Base-by-base conservation (phyloP, 2,329 filamentous ascomycete genomes). In the Trichoderma citrinoviride region DNA sequence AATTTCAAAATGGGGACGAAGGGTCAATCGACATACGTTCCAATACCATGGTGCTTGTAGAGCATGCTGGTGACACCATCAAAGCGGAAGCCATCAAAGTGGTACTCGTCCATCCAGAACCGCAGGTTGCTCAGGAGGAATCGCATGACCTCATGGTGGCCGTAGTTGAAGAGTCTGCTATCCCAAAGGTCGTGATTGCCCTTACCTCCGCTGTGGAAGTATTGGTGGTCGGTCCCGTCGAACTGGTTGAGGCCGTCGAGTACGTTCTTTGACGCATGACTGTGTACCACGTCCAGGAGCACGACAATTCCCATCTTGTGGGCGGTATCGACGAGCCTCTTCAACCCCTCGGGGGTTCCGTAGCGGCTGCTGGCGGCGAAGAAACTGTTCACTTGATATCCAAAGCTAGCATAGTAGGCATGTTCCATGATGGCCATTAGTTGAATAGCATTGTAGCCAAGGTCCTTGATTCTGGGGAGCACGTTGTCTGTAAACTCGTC, bases 391-490 rank as follows among this genome's bases (percentile, higher is more conserved):
- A 99, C 87, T 78, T 99, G 95, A 77, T 99, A 99, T 53, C 95
- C 95, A 73, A 99, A 99, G 74, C 94, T 98, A 72, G 95, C 95
- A 76, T 99, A 99, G 83, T 99, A 99, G 56, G 95, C 95, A 78
- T 99, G 95, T 76, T 99, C 95, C 94, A 99, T 99, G 74, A 99
- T 85, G 52, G 95, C 95, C 95, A 99, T 99, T 68, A 99, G 83
- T 76, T 99, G 95, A 70, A 99, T 98, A 62, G 93, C 91, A 75
- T 99, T 98, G 82, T 99, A 99, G 46, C 94, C 95, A 49, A 98
- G 82, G 68, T 87, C 82, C 74, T 93, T 90, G 79, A 99, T 98
- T 65, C 94, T 87, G 17, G 94, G 93, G 7, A 99, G 85, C 84
- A 97, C 93, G 76, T 91, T 92, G 73, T 88, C 84, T 2, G 94